A percentile compares a stretch with the other conserved stretches of the same genome.
phyloP scores from a whole-genome alignment of 306 rosid species.

The Heteromeles arbutifolia region DNA sequence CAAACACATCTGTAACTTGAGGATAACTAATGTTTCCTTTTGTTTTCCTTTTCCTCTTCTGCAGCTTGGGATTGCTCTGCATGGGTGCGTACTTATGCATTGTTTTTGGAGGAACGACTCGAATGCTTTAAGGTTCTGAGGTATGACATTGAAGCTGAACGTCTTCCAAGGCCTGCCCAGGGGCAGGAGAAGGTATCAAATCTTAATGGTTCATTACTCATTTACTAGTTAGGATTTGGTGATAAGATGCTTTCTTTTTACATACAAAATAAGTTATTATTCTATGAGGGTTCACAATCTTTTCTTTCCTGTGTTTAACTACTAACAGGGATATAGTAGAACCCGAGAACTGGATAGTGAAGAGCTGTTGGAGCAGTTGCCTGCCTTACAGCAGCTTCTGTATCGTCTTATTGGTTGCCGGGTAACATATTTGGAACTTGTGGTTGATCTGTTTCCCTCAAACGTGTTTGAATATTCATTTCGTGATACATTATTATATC shows the following conservation, averaged over 20 bases:
- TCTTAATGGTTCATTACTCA: not conserved
- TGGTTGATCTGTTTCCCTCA: not conserved
- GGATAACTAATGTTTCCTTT: not conserved
- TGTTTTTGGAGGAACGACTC: slow-evolving; percentile 97
- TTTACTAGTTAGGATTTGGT: not conserved
- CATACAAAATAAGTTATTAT: not conserved
- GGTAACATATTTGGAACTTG: slow-evolving; percentile 37
- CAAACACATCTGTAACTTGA: not conserved
- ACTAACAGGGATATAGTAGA: slow-evolving; percentile 76
- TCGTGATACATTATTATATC: not conserved
- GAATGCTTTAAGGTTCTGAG: slow-evolving; percentile 86
- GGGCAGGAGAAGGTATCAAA: slow-evolving; percentile 77
- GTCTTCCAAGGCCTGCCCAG: slow-evolving; percentile 82
- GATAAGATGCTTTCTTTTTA: not conserved
- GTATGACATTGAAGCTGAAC: slow-evolving; percentile 97
- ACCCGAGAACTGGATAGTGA: slow-evolving; percentile 96
- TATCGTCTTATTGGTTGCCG: slow-evolving; percentile 86
- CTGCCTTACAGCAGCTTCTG: slow-evolving; percentile 89
- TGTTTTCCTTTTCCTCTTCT: slow-evolving; percentile 3
- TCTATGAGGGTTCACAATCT: not conserved
- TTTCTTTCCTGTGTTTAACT: slow-evolving; percentile 5
- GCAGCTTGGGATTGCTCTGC: slow-evolving; percentile 99
- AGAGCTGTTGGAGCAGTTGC: slow-evolving; percentile 88
- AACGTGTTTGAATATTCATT: not conserved
- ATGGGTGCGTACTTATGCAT: slow-evolving; percentile 97